Conservation (phyloP, 2,329 filamentous ascomycete species). For the Incumbomyces lentus region DNA sequence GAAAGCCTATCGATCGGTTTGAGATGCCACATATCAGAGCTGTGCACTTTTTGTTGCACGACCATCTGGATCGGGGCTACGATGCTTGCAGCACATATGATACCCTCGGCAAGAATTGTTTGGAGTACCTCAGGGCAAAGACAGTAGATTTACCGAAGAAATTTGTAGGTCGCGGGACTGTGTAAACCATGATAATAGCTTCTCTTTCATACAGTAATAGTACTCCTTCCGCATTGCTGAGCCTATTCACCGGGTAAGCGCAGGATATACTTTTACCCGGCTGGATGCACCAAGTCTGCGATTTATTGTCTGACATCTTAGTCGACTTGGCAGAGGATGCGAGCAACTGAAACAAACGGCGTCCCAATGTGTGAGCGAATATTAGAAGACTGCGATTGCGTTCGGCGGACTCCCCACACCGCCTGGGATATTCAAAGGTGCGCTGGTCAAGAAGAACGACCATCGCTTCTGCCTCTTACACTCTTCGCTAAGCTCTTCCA, state of each 20-base stretch:
- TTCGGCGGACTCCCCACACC: conserved; percentile 35
- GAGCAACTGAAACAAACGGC: no score
- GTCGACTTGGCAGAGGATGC: no score
- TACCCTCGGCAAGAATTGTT: conserved; percentile 5
- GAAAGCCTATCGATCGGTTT: conserved; percentile 9
- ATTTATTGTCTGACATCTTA: no score
- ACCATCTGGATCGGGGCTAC: conserved; percentile 5
- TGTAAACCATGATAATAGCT: not conserved
- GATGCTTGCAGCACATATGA: conserved; percentile 3
- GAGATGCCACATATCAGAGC: conserved; percentile 8
- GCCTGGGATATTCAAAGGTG: conserved; percentile 40
- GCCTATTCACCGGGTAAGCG: no score
- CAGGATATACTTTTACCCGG: no score
- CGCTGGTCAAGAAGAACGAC: conserved; percentile 41
- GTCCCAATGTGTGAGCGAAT: no score
- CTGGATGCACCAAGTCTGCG: no score
- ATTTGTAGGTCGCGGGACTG: conserved; percentile 3
- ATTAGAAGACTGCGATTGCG: no score
- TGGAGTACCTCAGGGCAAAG: conserved; percentile 6
- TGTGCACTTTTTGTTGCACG: conserved; percentile 10
- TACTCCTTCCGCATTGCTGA: no score
- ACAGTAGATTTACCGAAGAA: conserved; percentile 5
- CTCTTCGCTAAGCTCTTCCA: conserved; percentile 29
- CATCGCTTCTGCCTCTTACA: conserved; percentile 29
- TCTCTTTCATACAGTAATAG: no score